A percentile compares a stretch with the other conserved stretches of the same genome.
Conservation (phyloP, 2,329 filamentous ascomycete species). For the Fusarium sp. region DNA sequence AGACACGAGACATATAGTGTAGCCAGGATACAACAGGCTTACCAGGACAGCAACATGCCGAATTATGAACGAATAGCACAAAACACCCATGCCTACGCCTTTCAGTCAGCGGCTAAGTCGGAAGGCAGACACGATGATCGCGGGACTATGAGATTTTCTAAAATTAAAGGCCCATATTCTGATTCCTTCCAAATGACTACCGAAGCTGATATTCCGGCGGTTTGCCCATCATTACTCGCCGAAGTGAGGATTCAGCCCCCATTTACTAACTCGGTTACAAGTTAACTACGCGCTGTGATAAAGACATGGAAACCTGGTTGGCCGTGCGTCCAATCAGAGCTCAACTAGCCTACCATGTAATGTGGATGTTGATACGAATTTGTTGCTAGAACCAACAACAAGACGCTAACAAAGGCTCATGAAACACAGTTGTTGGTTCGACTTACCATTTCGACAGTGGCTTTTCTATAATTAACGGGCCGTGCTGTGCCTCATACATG, state of each 20-base stretch:
- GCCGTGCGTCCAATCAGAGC: accelerated
- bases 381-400: not conserved
- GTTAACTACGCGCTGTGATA: not conserved
- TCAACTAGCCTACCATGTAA: not conserved
- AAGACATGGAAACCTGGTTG: not conserved
- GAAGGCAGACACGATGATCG: not conserved
- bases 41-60: too few species aligned
- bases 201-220: accelerated
- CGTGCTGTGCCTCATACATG: not conserved
- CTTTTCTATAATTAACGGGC: not conserved
- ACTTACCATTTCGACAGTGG: not conserved
- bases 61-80: too few species aligned
- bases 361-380: not conserved
- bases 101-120: accelerated
- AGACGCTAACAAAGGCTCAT: not conserved
- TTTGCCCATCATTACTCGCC: not conserved
- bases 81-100: not conserved
- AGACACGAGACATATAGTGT: too few species aligned
- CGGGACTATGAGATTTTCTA: accelerated
- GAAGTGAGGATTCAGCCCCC: not conserved
- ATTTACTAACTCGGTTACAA: too few species aligned
- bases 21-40: too few species aligned
- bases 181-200: not conserved
- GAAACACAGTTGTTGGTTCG: not conserved
- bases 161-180: not conserved